Conservation (phyloP, 257 asterid genomes). For the Rhazya stricta region DNA sequence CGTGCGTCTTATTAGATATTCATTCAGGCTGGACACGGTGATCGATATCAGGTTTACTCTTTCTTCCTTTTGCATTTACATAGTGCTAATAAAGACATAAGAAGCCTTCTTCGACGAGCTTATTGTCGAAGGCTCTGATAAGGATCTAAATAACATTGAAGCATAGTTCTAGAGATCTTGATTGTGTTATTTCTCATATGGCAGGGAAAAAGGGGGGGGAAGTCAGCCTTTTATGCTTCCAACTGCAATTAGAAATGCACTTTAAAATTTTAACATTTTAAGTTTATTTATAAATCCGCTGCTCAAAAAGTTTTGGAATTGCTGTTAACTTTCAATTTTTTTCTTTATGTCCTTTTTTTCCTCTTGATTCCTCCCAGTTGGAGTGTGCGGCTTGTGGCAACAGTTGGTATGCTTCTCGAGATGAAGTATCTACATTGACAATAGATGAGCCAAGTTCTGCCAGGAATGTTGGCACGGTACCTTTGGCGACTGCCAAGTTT, state of each 20-base stretch:
- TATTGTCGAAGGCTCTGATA: neutral
- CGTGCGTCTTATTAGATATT: slow-evolving; percentile 62
- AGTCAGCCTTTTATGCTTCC: neutral
- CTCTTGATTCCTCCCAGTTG: slow-evolving; percentile 39
- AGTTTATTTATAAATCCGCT: neutral
- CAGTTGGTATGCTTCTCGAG: slow-evolving; percentile 76
- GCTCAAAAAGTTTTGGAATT: neutral
- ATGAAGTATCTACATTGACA: slow-evolving; percentile 59
- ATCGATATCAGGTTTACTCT: slow-evolving; percentile 63
- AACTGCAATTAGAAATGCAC: neutral
- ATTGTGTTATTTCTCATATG: neutral
- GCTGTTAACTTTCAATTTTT: neutral
- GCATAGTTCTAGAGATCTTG: neutral
- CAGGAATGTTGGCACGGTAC: slow-evolving; percentile 47
- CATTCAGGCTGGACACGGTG: slow-evolving; percentile 70
- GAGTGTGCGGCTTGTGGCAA: slow-evolving; percentile 76
- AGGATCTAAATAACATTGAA: too few relatives aligned
- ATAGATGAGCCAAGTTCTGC: slow-evolving; percentile 53
- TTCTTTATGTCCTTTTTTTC: neutral
- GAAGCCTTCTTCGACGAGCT: neutral
- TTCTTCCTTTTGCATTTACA: neutral
- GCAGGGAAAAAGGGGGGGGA: neutral
- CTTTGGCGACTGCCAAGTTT: slow-evolving; percentile 62
- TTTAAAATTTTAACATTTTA: neutral
- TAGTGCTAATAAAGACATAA: neutral